Conservation (phyloP, 306 rosid genomes). For the Citrullus amarus region DNA sequence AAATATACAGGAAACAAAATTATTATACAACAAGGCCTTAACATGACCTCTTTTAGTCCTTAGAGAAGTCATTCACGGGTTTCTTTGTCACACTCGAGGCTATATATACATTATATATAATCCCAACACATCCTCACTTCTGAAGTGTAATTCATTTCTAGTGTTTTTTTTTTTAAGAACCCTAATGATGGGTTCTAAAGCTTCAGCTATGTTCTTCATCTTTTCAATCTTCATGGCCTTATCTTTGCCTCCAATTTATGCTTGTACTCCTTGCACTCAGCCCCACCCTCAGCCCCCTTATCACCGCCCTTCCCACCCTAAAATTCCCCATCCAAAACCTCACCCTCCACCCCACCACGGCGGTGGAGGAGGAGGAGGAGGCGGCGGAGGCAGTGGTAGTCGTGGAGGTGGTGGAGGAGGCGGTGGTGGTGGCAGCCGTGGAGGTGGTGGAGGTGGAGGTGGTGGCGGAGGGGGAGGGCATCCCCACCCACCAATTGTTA, state of each 20-base stretch:
- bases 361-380: conserved; percentile 16
- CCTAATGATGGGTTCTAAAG: conserved; percentile 30
- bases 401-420: not conserved
- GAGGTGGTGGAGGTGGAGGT: too few species aligned
- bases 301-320: conserved; percentile 23
- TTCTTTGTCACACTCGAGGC: not conserved
- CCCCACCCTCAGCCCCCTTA: conserved; percentile 36
- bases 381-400: not conserved
- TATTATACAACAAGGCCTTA: not conserved
- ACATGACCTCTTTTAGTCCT: not conserved
- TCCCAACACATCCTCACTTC: not conserved
- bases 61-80: not conserved
- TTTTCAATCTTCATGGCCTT: conserved; percentile 28
- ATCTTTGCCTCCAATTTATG: conserved; percentile 34
- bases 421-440: not conserved
- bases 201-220: conserved; percentile 35
- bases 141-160: not conserved
- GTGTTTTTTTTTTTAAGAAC: not conserved
- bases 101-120: not conserved
- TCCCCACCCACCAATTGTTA: conserved; percentile 8
- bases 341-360: conserved; percentile 46
- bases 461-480: conserved; percentile 4
- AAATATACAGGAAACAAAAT: too few species aligned
- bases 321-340: conserved; percentile 19
- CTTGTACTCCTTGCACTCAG: conserved; percentile 49